These are phyloP conservation scores for Aphelidium insulamus DNA, from an alignment of 371 early-diverging fungal genomes.

Conservation along the genomic window DNA sequence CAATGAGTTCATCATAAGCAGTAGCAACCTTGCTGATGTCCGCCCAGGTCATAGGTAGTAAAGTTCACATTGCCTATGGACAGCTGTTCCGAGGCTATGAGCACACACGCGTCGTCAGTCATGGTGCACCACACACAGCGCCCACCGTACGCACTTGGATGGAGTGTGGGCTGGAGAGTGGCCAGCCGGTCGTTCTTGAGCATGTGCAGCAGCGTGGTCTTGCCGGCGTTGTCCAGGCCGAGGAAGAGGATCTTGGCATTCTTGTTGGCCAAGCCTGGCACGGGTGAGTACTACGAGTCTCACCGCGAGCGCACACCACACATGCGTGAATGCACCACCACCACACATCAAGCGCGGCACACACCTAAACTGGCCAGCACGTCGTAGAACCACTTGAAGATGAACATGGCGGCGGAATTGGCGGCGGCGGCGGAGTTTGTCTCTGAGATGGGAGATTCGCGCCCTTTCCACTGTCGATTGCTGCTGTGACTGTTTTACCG, in stretches of 20 bases:
- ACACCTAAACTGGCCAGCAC: slow-evolving; percentile 59
- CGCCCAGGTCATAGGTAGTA: slow-evolving; percentile 93
- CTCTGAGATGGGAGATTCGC: no score
- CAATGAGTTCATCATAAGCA: background rate
- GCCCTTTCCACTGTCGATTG: no score
- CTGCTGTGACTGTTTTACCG: no score
- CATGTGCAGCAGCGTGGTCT: slow-evolving; percentile 98
- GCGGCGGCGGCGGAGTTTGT: no score
- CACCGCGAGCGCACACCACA: background rate
- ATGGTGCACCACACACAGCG: no score
- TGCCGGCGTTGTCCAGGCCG: slow-evolving; percentile 99
- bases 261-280: slow-evolving; percentile 81
- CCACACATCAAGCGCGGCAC: slow-evolving; percentile 2
- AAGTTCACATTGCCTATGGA: slow-evolving; percentile 88
- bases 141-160: slow-evolving; percentile 59
- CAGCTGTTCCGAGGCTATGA: slow-evolving; percentile 78
- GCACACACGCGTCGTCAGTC: no score
- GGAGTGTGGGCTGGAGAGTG: slow-evolving; percentile 90
- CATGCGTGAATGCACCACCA: background rate
- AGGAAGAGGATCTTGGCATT: slow-evolving; percentile 97
- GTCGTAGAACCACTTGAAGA: slow-evolving; percentile 84
- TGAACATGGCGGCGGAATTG: slow-evolving; percentile 51
- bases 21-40: slow-evolving; percentile 60
- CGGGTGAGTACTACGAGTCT: background rate
- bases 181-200: slow-evolving; percentile 95